Evolutionary conservation across 148 eudicot genomes (phyloP), one percentile per base, ranked within the genome.

Genomic region (Camellia lanceoleosa): DNA sequence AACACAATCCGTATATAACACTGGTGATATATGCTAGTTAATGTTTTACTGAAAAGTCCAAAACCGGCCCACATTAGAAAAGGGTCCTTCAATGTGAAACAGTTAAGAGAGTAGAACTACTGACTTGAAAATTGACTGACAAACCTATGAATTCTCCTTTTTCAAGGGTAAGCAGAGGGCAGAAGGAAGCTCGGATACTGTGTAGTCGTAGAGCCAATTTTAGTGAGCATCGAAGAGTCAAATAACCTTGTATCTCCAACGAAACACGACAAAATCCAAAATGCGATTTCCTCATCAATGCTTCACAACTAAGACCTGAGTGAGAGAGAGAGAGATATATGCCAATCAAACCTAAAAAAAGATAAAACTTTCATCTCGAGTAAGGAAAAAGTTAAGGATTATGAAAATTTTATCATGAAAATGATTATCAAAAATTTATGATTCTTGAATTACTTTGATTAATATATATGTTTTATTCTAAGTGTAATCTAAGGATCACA

Each of bases 91-190:
- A 70, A 70, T 47, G 38, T 20, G 20, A 70, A 70, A 43, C n/a
- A 68, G 30, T 15, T 4, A 16, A 19, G 38, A 79, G 8, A 75
- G 74, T 16, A 7, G 16, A 74, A 66, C 7, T 43, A 46, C 71
- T 18, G 65, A 75, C 13, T 68, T 58, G 5, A 54, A 10, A 10
- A 71, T 59, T 38, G 62, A 71, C 54, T 67, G 16, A 83, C 87
- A 43, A 71, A 96, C 99, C 99, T 89, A 93, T 96, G 79, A 73
- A 96, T 83, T 96, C 99, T 85, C 98, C 99, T 84, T 93, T 96
- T 89, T 96, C 98, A 69, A 96, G 99, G 65, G 99, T 93, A 83
- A 96, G 88, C 71, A 96, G 79, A 83, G 99, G 99, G 79, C 99
- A 93, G 85, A 96, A 96, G 73, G 98, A 92, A 86, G 99, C 99